A percentile compares a stretch with the other conserved stretches of the same genome.
Evolutionary conservation across 768 basidiomycete genomes (phyloP).

Genomic region (Coprinellus micaceus): DNA sequence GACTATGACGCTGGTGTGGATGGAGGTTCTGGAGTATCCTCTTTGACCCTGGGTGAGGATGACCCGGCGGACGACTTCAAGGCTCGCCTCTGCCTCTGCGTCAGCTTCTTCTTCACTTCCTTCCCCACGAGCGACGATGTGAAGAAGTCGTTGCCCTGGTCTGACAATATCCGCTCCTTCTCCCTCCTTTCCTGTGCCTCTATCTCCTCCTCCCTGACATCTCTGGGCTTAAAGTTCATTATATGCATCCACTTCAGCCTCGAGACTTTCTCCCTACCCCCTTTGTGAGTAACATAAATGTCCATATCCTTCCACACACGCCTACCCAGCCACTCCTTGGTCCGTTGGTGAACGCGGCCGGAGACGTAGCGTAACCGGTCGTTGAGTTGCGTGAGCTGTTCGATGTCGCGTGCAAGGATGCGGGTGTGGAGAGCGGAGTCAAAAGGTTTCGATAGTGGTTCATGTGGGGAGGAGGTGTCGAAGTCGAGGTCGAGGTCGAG

Average conservation of each 20-base stretch:
- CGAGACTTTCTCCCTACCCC: constrained; percentile 30
- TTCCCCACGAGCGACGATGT: too few relatives aligned
- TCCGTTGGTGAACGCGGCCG: constrained; percentile 51
- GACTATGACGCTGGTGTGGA: too few relatives aligned
- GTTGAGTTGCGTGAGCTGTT: constrained; percentile 45
- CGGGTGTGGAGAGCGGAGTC: constrained; percentile 52
- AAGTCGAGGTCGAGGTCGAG: constrained; percentile 37
- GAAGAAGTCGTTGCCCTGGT: too few relatives aligned
- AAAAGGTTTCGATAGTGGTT: constrained; percentile 36
- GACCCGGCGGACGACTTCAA: background rate
- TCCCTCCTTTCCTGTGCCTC: too few relatives aligned
- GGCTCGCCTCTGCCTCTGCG: background rate
- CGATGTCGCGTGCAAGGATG: constrained; percentile 40
- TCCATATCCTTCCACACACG: constrained; percentile 63
- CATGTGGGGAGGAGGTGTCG: constrained; percentile 15
- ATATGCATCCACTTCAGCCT: constrained; percentile 45
- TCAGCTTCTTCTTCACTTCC: too few relatives aligned
- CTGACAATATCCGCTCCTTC: too few relatives aligned
- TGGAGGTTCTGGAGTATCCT: too few relatives aligned
- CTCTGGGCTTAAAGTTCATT: constrained; percentile 48
- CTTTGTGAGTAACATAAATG: constrained; percentile 43
- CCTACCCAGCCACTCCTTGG: constrained; percentile 78
- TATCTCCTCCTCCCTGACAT: background rate
- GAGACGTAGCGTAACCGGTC: constrained; percentile 38
- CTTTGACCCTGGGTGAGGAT: too few relatives aligned